Conservation (phyloP, 2,329 filamentous ascomycete genomes). For the Paracamarosporium sp. region DNA sequence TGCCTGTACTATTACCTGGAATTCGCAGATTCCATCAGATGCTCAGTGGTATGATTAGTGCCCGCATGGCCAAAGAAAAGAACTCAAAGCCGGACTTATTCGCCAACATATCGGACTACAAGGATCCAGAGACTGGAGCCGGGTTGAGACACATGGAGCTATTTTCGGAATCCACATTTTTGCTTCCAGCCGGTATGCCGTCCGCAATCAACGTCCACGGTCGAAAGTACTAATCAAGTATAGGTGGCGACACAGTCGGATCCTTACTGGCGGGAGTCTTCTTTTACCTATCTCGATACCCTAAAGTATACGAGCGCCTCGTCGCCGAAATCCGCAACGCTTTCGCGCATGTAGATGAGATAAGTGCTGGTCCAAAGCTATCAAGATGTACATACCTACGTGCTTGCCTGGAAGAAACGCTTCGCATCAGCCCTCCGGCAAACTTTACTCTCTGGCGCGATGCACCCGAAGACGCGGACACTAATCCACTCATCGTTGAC, state of each 20-base stretch:
- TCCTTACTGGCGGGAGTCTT: conserved; percentile 33
- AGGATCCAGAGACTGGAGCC: conserved; percentile 45
- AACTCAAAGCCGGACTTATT: conserved; percentile 44
- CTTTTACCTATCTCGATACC: conserved; percentile 45
- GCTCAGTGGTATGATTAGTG: not conserved
- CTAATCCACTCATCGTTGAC: conserved; percentile 18
- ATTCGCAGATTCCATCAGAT: conserved; percentile 6
- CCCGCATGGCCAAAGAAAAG: conserved; percentile 5
- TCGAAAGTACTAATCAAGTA: too few relatives aligned
- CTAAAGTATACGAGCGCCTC: conserved; percentile 16
- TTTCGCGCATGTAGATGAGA: conserved; percentile 22
- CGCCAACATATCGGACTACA: conserved; percentile 45
- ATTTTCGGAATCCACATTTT: conserved; percentile 11
- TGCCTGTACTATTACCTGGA: too few relatives aligned
- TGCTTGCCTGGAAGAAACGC: conserved; percentile 27
- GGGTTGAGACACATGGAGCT: conserved; percentile 28
- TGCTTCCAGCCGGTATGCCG: conserved; percentile 17
- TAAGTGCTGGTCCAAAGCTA: conserved; percentile 18
- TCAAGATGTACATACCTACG: conserved; percentile 21
- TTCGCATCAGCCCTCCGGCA: conserved; percentile 27
- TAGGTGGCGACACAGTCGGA: conserved; percentile 38
- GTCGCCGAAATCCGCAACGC: conserved; percentile 13
- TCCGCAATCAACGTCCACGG: too few relatives aligned
- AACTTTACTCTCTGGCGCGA: conserved; percentile 23
- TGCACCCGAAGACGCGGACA: not conserved